Base-by-base conservation (phyloP, 768 basidiomycete genomes). In the Crepidotus variabilis region DNA sequence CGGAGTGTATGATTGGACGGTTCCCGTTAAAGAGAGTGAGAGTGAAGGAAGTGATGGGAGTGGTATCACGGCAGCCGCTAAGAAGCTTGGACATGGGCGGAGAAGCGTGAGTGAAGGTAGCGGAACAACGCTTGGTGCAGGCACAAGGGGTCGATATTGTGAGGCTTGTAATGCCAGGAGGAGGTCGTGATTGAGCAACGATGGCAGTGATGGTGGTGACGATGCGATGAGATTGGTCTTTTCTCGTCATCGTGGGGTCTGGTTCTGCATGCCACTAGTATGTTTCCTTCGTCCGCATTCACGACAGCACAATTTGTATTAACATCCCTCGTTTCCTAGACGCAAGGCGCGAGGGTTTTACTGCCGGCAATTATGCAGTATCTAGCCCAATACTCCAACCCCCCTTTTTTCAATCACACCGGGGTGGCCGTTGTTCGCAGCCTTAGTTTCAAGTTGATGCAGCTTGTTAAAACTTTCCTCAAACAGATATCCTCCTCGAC, bases 1-100 rank as follows among this genome's bases (percentile, higher is more conserved):
- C 63, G 78, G 73, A 11, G 71, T 74, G 1, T 79, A 66, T 62
- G 76, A 79, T 55, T 80, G 78, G 78, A 73, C 66, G 16, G 65
- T 73, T 23, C 61, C 47, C 14, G 57, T 61, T 2, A 61, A 49
- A 45, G 54, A 49, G 46, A 57, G 58, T 11, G 59, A 61, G 23
- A 59, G 18, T 33, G 59, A 55, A 24, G 64, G 59, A 45, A 57
- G 60, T 35, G 59, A 56, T 7, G 36, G 54, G n/a, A 22, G 48
- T 45, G 51, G 22, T n/a, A 47, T 23, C 48, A 28, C 23, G 43
- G 43, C 1, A 46, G 21, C 8, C 28, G 28, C 28, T 8, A 6
- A 46, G 47, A 28, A 34, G 23, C 35, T 34, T 20, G 57, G 62
- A 39, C 64, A 63, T 35, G 57, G 60, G 6, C 57, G 56, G 20